Conservation (phyloP, 1,284 basidiomycete species). For the Ceratobasidium sp. region DNA sequence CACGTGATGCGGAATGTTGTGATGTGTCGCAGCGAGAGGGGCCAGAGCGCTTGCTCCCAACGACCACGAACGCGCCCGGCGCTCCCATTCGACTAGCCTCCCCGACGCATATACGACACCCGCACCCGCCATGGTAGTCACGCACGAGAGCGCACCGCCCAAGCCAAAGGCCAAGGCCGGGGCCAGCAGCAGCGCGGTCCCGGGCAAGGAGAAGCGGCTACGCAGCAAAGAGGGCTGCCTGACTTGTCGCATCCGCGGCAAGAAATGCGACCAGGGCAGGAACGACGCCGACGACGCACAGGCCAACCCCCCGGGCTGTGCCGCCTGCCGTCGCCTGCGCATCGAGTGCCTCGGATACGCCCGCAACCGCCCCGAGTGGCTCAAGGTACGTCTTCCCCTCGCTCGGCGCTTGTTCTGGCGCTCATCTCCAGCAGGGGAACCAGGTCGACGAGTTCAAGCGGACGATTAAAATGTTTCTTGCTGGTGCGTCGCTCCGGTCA, state of each 20-base stretch:
- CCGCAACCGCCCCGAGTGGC: conserved; percentile 51
- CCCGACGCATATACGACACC: conserved; percentile 35
- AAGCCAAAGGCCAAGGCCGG: conserved; percentile 36
- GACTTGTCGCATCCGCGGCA: conserved; percentile 43
- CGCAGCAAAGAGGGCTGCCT: conserved; percentile 45
- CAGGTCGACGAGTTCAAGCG: conserved; percentile 46
- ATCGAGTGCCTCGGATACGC: conserved; percentile 53
- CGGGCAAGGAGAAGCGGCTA: conserved; percentile 44
- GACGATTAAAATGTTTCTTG: conserved; percentile 45
- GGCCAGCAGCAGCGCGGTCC: conserved; percentile 35
- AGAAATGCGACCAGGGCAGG: conserved; percentile 45
- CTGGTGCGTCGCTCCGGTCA: conserved; percentile 10
- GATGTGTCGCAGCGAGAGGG: neutral
- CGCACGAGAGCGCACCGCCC: conserved; percentile 44
- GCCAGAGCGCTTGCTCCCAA: conserved; percentile 42
- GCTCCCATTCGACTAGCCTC: conserved; percentile 4
- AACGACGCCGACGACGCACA: neutral
- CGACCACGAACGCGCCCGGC: conserved; percentile 44
- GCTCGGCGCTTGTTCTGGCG: conserved; percentile 44
- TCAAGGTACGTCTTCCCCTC: conserved; percentile 46
- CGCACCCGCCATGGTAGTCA: conserved; percentile 31
- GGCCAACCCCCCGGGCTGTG: conserved; percentile 46
- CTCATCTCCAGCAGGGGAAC: conserved; percentile 38
- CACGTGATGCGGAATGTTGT: conserved; percentile 9
- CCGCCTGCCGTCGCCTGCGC: conserved; percentile 50